Evolutionary conservation across 2,329 filamentous ascomycete species (phyloP).

Genomic region (Trichoderma sp.): DNA sequence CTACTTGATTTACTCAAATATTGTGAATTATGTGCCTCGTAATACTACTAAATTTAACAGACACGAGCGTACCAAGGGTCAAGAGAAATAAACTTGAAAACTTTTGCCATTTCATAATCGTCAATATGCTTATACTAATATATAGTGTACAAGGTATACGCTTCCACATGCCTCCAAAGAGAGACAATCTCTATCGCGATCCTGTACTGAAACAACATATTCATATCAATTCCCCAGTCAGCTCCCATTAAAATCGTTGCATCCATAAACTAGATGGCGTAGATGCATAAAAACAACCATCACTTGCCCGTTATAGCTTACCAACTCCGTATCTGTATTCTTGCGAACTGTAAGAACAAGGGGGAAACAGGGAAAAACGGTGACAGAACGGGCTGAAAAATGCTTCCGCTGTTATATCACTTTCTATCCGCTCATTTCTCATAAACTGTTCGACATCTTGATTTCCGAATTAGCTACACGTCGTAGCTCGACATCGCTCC

Average conservation of each 20-base stretch:
- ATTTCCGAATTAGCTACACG: slow-evolving; percentile 35
- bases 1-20: neutral
- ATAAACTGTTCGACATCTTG: slow-evolving; percentile 32
- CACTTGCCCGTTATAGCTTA: neutral
- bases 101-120: neutral
- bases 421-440: neutral
- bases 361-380: neutral
- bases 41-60: neutral
- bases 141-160: neutral
- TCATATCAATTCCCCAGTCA: neutral
- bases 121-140: neutral
- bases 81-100: neutral
- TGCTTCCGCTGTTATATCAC: neutral
- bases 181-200: neutral
- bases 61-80: neutral
- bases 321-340: neutral
- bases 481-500: slow-evolving; percentile 43
- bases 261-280: neutral
- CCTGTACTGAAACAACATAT: neutral
- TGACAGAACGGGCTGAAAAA: neutral
- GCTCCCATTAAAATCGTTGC: neutral
- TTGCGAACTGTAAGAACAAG: neutral
- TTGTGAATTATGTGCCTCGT: neutral
- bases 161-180: neutral
- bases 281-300: neutral